A percentile compares a stretch with the other conserved stretches of the same genome.
phyloP scores from a whole-genome alignment of 176 grass and related monocot genomes.

The Raddia guianensis region DNA sequence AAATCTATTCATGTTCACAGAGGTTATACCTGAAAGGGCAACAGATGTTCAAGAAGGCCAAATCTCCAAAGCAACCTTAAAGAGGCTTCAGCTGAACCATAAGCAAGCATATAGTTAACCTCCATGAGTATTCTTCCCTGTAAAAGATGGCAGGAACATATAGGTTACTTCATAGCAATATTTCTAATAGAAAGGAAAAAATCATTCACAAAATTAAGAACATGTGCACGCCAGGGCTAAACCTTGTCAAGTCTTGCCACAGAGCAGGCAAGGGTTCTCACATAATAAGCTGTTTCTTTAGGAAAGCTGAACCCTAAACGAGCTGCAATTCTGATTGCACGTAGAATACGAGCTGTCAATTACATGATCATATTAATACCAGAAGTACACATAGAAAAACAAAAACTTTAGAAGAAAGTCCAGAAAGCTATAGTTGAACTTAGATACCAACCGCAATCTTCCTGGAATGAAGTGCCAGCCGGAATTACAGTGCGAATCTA shows the following conservation, averaged over 20 bases:
- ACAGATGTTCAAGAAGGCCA: slow-evolving; percentile 84
- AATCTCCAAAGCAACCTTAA: slow-evolving; percentile 98
- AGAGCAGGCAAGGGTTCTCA: slow-evolving; percentile 77
- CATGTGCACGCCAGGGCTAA: slow-evolving; percentile 25
- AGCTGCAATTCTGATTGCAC: slow-evolving; percentile 99
- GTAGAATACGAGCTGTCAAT: slow-evolving; percentile 95
- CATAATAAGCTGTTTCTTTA: slow-evolving; percentile 91
- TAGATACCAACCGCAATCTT: slow-evolving; percentile 79
- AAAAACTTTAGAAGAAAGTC: background rate
- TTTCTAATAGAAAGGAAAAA: slow-evolving; percentile 17
- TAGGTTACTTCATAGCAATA: background rate
- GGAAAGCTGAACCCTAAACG: slow-evolving; percentile 91
- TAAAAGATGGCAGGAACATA: slow-evolving; percentile 27
- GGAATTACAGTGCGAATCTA: slow-evolving; percentile 89
- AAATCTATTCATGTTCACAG: background rate
- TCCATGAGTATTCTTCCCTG: slow-evolving; percentile 96
- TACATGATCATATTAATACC: slow-evolving; percentile 47
- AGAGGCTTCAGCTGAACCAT: slow-evolving; percentile 93
- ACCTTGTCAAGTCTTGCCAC: slow-evolving; percentile 90
- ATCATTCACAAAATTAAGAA: slow-evolving; percentile 21
- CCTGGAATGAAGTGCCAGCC: slow-evolving; percentile 74
- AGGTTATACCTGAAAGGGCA: slow-evolving; percentile 81
- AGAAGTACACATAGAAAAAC: slow-evolving; percentile 34
- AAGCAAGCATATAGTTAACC: slow-evolving; percentile 97
- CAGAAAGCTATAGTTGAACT: slow-evolving; percentile 24